Evolutionary conservation across 176 grass and related monocot genomes (phyloP), one percentile per base, ranked within the genome.

Genomic region (Chrysopogon serrulatus): DNA sequence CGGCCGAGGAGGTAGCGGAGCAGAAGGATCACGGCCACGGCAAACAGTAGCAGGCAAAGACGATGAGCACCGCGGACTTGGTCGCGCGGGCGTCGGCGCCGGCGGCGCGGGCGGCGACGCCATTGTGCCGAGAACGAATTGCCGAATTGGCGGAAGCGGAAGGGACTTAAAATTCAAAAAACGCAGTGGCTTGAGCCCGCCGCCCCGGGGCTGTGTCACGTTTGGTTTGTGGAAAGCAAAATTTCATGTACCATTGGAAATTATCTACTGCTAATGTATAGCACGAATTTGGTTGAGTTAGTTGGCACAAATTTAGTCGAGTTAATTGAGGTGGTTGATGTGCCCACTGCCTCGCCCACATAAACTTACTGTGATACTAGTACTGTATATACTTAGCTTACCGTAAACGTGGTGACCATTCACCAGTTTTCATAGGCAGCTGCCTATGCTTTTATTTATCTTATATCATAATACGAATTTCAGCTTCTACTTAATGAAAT

Each of bases 1-100:
- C 89, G 84, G 33, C 92, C 90, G 45, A 92, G 92, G 83, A 97
- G 74, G 88, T 87, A 87, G 78, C 92, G 90, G 73, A 94, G 86
- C 77, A 88, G 79, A 36, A 91, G 51, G 49, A 53, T 23, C 49
- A 16, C 49, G 5, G 19, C 6, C 6, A 7, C 3, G 2, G 37
- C 69, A 2, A 72, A 5, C 14, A 72, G n/a, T 1, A 72, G 24
- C 69, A 72, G 4, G 41, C 14, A 1, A 8, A 7, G 24, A 93
- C 90, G 71, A 98, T 90, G 78, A 95, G 73, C 26, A 98, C 74
- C 62, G 92, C 88, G 2, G 90, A 27, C 32, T 88, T 82, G 70
- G 56, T 14, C 37, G n/a, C 11, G 63, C 30, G 13, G n/a, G 1
- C 37, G 68, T 6, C 13, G 39, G 68, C 24, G 5, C 23, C 1